A percentile compares a stretch with the other conserved stretches of the same genome.
These are phyloP conservation scores for Solanum bulbocastanum DNA, from an alignment of 257 asterid species.

Conservation along the genomic window DNA sequence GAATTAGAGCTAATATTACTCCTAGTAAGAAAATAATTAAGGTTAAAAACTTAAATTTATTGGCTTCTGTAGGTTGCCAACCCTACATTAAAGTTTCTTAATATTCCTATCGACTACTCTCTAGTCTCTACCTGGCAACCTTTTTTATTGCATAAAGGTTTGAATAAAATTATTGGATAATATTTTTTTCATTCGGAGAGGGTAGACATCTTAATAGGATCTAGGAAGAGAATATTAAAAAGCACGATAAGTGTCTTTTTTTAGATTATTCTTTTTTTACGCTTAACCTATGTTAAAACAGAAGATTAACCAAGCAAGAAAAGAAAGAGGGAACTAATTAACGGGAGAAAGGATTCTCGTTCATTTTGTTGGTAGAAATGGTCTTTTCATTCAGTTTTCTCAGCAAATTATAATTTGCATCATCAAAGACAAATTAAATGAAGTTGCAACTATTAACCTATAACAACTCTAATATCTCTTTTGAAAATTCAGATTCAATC, in stretches of 20 bases:
- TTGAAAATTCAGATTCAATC: not conserved
- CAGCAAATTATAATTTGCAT: not conserved
- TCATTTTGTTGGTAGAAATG: not conserved
- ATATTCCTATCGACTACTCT: not conserved
- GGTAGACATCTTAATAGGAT: not conserved
- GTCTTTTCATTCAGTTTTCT: not conserved
- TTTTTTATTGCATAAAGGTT: not conserved
- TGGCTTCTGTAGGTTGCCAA: not conserved
- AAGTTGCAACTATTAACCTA: too few relatives aligned
- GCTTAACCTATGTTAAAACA: too few relatives aligned
- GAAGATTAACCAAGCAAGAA: not conserved
- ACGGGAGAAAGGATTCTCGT: not conserved
- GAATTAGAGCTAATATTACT: not conserved
- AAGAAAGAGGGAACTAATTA: not conserved
- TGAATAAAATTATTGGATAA: not conserved
- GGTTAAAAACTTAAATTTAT: not conserved
- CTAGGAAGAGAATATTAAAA: not conserved
- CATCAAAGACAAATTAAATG: too few relatives aligned
- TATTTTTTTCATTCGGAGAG: not conserved
- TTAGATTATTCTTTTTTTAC: not conserved
- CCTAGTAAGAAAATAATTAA: not conserved
- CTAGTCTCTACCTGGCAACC: not conserved
- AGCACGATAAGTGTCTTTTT: too few relatives aligned
- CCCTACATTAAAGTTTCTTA: not conserved
- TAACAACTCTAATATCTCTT: not conserved